These are phyloP conservation scores for Monosporozyma solicola DNA, from an alignment of 805 yeast genomes.

Conservation along the genomic window DNA sequence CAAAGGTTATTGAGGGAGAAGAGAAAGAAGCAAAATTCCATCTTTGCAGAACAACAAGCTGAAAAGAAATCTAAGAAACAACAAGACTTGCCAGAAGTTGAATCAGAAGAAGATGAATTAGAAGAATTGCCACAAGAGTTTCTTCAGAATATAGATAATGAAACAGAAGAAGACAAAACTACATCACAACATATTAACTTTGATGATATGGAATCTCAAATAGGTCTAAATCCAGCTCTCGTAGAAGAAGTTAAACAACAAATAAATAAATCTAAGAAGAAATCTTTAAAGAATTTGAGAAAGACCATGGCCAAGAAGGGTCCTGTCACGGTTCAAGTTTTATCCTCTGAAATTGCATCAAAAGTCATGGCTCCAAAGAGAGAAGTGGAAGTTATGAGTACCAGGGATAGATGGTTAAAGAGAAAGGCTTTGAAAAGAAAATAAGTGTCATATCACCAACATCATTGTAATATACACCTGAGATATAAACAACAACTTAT, in stretches of 20 bases:
- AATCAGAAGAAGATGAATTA: conserved; percentile 20
- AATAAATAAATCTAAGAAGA: conserved; percentile 23
- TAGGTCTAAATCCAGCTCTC: conserved; percentile 5
- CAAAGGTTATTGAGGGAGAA: conserved; percentile 25
- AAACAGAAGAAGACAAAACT: conserved; percentile 11
- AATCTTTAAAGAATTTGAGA: conserved; percentile 28
- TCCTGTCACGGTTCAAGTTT: conserved; percentile 34
- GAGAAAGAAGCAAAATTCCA: conserved; percentile 26
- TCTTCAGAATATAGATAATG: conserved; percentile 25
- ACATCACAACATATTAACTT: conserved; percentile 31
- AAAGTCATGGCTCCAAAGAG: conserved; percentile 25
- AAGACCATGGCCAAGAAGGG: conserved; percentile 30
- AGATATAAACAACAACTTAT: not conserved
- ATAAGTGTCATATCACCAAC: conserved; percentile 4
- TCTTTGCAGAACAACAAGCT: conserved; percentile 28
- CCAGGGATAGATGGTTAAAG: conserved; percentile 29
- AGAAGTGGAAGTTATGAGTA: conserved; percentile 18
- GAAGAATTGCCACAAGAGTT: conserved; percentile 36
- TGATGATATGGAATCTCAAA: conserved; percentile 19
- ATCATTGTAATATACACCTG: not conserved
- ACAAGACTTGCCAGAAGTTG: conserved; percentile 5
- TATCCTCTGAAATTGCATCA: conserved; percentile 12
- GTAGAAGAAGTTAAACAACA: conserved; percentile 9
- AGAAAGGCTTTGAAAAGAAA: conserved; percentile 25
- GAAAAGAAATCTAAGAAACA: conserved; percentile 18